phyloP scores from a whole-genome alignment of 352 stramenopile species.

The Pythium pectinolyticum region DNA sequence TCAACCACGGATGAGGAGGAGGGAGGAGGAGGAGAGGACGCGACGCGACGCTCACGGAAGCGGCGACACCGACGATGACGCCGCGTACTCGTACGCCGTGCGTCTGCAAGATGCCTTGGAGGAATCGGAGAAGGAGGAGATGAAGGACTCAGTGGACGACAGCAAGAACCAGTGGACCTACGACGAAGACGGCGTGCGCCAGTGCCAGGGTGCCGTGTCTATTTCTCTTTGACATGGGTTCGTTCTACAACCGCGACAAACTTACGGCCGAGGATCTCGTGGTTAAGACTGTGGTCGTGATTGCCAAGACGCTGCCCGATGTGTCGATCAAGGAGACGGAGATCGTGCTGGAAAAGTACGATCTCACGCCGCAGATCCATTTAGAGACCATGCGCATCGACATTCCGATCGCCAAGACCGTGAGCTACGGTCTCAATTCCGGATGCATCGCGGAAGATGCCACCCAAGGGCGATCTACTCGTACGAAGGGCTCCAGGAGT shows the following conservation, averaged over 20 bases:
- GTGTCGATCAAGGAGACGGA: not conserved
- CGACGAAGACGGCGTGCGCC: conserved; percentile 31
- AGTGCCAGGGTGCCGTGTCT: conserved; percentile 41
- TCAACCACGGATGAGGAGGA: no score
- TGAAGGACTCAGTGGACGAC: no score
- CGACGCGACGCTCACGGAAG: no score
- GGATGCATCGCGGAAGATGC: not conserved
- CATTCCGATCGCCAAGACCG: not conserved
- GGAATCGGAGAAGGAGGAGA: no score
- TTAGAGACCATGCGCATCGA: conserved; percentile 20
- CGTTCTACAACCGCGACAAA: conserved; percentile 9
- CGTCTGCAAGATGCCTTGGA: no score
- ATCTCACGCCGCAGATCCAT: conserved; percentile 15
- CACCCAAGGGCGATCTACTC: conserved; percentile 24
- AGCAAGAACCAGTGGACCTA: conserved; percentile 41
- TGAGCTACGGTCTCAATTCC: conserved; percentile 6
- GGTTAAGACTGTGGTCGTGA: not conserved
- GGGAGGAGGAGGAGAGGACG: no score
- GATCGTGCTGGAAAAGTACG: conserved; percentile 21
- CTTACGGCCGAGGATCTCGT: conserved; percentile 7
- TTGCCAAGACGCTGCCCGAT: conserved; percentile 9
- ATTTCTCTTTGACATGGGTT: conserved; percentile 36
- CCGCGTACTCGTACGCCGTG: no score
- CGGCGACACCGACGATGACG: no score
- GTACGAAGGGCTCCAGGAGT: conserved; percentile 29